Percentiles rank a stretch among this genome's conserved stretches.
phyloP scores from a whole-genome alignment of 2,329 filamentous ascomycete species.

The Aspergillus floridensis region DNA sequence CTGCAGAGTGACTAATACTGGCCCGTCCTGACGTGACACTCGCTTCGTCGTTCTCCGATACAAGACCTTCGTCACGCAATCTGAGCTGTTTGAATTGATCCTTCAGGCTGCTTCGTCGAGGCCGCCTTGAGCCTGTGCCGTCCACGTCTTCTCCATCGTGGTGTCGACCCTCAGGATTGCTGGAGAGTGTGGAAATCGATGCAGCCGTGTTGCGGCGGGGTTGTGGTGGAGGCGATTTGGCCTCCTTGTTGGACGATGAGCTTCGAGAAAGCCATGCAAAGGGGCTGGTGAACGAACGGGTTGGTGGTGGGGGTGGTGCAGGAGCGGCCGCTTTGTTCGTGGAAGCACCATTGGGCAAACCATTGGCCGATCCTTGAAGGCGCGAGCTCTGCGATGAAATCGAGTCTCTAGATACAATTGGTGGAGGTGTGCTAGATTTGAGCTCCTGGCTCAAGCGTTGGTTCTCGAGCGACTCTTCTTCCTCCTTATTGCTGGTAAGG shows the following conservation, averaged over 20 bases:
- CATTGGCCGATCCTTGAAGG: conserved; percentile 63
- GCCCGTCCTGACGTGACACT: conserved; percentile 47
- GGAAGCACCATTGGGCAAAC: conserved; percentile 61
- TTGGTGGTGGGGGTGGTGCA: conserved; percentile 40
- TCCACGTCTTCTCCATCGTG: conserved; percentile 65
- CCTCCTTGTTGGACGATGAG: conserved; percentile 54
- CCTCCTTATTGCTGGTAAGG: conserved; percentile 58
- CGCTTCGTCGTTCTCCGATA: conserved; percentile 56
- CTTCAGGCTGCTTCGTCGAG: conserved; percentile 63
- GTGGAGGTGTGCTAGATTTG: conserved; percentile 30
- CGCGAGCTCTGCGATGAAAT: conserved; percentile 32
- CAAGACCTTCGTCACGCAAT: conserved; percentile 69
- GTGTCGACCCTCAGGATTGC: conserved; percentile 76
- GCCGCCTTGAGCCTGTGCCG: conserved; percentile 44
- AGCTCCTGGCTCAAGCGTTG: conserved; percentile 24
- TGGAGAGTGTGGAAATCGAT: conserved; percentile 73
- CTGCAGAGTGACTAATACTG: conserved; percentile 42
- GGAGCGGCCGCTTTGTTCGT: conserved; percentile 38
- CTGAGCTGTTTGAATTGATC: conserved; percentile 77
- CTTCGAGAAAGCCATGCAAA: conserved; percentile 80
- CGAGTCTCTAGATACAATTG: conserved; percentile 33
- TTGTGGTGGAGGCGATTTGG: conserved; percentile 53
- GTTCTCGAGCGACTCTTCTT: conserved; percentile 39
- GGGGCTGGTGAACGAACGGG: conserved; percentile 79
- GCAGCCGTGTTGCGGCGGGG: conserved; percentile 71